phyloP scores from a whole-genome alignment of 352 stramenopile genomes.

The Phytopythium litorale region DNA sequence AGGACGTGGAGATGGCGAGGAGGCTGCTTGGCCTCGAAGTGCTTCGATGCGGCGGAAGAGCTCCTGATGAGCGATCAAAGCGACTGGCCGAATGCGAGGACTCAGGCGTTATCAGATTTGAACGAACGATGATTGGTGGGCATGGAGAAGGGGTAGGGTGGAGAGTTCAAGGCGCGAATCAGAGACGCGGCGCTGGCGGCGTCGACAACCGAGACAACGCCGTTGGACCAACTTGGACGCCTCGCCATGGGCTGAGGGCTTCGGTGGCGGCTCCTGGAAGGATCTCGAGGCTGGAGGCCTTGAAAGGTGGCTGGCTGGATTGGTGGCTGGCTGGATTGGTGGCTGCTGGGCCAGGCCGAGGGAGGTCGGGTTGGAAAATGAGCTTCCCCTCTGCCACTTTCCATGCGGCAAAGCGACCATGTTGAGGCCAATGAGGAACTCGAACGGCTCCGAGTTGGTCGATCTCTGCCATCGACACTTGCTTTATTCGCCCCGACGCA shows the following conservation, averaged over 20 bases:
- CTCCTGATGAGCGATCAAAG: background rate
- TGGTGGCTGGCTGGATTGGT: too few species aligned
- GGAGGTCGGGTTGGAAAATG: background rate
- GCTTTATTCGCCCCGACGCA: too few species aligned
- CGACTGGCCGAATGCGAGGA: background rate
- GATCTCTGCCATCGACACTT: background rate
- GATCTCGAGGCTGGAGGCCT: too few species aligned
- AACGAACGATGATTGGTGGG: background rate
- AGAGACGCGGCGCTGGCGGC: background rate
- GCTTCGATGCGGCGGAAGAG: background rate
- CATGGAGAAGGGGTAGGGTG: background rate
- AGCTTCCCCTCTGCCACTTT: background rate
- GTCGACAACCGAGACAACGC: background rate
- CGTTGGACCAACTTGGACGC: background rate
- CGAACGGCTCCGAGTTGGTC: too few species aligned
- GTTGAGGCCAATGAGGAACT: background rate
- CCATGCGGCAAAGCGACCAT: background rate
- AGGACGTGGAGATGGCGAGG: background rate
- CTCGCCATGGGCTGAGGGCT: too few species aligned
- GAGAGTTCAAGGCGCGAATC: background rate
- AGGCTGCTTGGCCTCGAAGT: background rate
- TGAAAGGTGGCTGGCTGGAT: too few species aligned
- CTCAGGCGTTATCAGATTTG: background rate
- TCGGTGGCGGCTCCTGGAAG: too few species aligned
- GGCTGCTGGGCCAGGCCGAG: too few species aligned